These are phyloP conservation scores for Chionographis japonica DNA, from an alignment of 106 monocot species.

Conservation along the genomic window DNA sequence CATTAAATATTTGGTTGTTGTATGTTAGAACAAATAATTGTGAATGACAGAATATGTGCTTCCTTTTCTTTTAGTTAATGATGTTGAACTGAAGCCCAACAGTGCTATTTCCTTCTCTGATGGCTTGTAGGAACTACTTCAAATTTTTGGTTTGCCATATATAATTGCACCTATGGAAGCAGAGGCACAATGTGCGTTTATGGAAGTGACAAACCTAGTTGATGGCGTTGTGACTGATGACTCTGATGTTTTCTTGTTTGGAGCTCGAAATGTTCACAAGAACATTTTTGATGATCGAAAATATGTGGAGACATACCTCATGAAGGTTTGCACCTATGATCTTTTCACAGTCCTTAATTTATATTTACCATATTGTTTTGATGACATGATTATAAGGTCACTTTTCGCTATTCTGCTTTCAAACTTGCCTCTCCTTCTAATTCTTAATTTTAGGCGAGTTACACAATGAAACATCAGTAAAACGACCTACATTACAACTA, in stretches of 20 bases:
- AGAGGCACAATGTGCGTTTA: slow-evolving; percentile 97
- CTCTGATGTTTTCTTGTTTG: slow-evolving; percentile 96
- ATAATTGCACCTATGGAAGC: slow-evolving; percentile 99
- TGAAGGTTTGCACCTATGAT: slow-evolving; percentile 59
- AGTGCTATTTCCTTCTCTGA: background rate
- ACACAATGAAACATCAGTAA: too few relatives aligned
- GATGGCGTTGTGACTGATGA: slow-evolving; percentile 99
- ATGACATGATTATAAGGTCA: background rate
- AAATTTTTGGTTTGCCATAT: slow-evolving; percentile 99
- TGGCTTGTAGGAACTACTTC: slow-evolving; percentile 74
- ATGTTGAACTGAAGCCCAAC: background rate
- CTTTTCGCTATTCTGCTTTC: background rate
- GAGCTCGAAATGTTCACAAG: slow-evolving; percentile 79
- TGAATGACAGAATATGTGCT: too few relatives aligned
- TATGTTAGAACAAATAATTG: too few relatives aligned
- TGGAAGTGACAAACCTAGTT: slow-evolving; percentile 80
- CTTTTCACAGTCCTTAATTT: background rate
- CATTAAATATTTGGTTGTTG: too few relatives aligned
- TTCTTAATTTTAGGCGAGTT: too few relatives aligned
- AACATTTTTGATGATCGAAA: slow-evolving; percentile 99
- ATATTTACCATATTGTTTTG: background rate
- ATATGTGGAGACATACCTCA: slow-evolving; percentile 99
- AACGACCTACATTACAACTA: too few relatives aligned
- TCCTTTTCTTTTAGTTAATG: background rate
- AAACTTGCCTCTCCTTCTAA: too few relatives aligned